phyloP scores from a whole-genome alignment of 257 asterid species.

The Ligustrum vulgare region DNA sequence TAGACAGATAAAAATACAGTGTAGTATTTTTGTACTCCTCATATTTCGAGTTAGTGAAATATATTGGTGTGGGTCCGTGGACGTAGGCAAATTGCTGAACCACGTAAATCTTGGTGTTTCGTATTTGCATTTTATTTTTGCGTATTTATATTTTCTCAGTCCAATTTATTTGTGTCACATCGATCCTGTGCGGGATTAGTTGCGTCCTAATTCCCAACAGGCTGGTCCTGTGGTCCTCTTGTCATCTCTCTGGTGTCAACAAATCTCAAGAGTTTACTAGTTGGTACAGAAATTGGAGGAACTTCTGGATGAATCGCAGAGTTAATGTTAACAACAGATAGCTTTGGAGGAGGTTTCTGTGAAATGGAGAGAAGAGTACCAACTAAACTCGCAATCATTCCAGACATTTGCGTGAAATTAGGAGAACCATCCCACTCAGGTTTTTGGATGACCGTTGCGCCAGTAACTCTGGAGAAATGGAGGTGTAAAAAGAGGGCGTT shows the following conservation, averaged over 20 bases:
- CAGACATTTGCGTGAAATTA: conserved; percentile 33
- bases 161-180: too few species aligned
- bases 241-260: conserved; percentile 46
- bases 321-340: conserved; percentile 30
- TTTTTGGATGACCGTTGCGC: conserved; percentile 31
- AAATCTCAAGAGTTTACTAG: conserved; percentile 28
- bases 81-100: too few species aligned
- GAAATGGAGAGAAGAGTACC: conserved; percentile 25
- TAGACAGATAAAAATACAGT: too few species aligned
- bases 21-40: too few species aligned
- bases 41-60: too few species aligned
- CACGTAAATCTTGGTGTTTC: too few species aligned
- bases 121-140: too few species aligned
- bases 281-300: conserved; percentile 31
- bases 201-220: too few species aligned
- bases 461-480: conserved; percentile 32
- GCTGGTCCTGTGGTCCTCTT: conserved; percentile 45
- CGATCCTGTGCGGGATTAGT: too few species aligned
- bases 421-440: conserved; percentile 51
- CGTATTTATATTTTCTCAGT: too few species aligned
- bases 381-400: conserved; percentile 30
- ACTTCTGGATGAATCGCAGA: conserved; percentile 42
- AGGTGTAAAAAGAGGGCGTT: conserved; percentile 36
- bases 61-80: too few species aligned
- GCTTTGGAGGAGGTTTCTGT: conserved; percentile 29